A percentile compares a stretch with the other conserved stretches of the same genome.
phyloP scores from a whole-genome alignment of 805 yeast genomes.

The Kregervanrija fluxuum region DNA sequence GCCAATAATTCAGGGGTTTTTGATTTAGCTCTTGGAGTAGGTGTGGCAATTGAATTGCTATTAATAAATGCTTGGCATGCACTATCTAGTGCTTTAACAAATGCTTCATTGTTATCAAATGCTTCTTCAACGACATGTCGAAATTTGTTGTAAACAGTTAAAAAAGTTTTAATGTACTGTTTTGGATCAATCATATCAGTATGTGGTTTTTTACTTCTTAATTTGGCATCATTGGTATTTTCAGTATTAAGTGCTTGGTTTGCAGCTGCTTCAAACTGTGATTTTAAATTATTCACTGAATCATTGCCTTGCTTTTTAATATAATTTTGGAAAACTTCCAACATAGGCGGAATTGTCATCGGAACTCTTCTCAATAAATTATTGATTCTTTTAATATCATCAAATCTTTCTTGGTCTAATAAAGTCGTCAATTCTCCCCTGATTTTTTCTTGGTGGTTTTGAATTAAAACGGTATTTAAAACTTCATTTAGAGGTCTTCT shows the following conservation, averaged over 20 bases:
- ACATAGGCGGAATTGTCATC: slow-evolving; percentile 68
- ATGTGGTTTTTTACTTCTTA: neutral
- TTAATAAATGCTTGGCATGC: slow-evolving; percentile 86
- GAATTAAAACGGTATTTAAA: slow-evolving; percentile 69
- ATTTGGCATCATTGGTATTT: neutral
- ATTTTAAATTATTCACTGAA: slow-evolving; percentile 51
- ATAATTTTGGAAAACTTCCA: slow-evolving; percentile 63
- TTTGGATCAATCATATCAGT: slow-evolving; percentile 51
- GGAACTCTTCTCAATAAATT: slow-evolving; percentile 71
- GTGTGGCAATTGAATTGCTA: slow-evolving; percentile 70
- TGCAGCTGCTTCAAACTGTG: slow-evolving; percentile 14
- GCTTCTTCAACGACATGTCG: slow-evolving; percentile 56
- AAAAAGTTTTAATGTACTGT: slow-evolving; percentile 68
- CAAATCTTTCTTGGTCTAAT: slow-evolving; percentile 62
- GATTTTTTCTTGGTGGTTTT: slow-evolving; percentile 67
- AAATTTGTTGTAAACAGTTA: slow-evolving; percentile 63
- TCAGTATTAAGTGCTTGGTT: neutral
- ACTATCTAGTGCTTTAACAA: slow-evolving; percentile 80
- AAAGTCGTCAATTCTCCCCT: slow-evolving; percentile 71
- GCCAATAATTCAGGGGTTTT: slow-evolving; percentile 90
- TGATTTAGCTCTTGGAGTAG: slow-evolving; percentile 52
- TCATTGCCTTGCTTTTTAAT: slow-evolving; percentile 58
- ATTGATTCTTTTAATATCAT: slow-evolving; percentile 75
- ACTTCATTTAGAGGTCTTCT: slow-evolving; percentile 69
- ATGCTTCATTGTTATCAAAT: slow-evolving; percentile 66